phyloP scores from a whole-genome alignment of 2,329 filamentous ascomycete genomes.

The Sporothrix curviconia region DNA sequence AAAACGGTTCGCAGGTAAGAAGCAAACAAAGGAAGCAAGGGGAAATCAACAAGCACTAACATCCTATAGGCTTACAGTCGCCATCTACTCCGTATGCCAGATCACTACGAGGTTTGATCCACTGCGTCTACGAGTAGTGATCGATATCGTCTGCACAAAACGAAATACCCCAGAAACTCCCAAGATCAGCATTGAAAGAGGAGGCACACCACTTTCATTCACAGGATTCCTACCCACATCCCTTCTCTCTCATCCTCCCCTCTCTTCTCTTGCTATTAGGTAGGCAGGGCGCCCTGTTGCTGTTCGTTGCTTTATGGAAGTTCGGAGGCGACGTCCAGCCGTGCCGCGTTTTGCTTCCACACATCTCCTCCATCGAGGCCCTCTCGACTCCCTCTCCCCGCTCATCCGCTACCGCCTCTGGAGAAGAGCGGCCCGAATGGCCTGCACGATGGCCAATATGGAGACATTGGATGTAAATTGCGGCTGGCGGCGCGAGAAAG shows the following conservation, averaged over 20 bases:
- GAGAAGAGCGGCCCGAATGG: conserved; percentile 10
- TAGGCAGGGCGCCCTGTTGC: background rate
- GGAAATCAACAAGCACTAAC: background rate
- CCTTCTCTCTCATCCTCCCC: background rate
- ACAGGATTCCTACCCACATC: no score
- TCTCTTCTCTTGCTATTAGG: background rate
- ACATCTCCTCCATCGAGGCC: background rate
- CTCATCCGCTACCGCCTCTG: background rate
- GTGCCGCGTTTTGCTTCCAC: conserved; percentile 4
- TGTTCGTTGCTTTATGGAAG: background rate
- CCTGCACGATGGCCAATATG: conserved; percentile 3
- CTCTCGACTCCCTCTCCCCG: background rate
- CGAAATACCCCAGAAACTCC: background rate
- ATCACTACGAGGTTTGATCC: no score
- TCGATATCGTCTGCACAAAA: background rate
- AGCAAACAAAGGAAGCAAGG: background rate
- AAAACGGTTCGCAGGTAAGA: background rate
- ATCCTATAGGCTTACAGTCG: background rate
- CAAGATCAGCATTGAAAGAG: background rate
- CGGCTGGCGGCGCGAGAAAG: background rate
- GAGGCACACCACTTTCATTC: background rate
- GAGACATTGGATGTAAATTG: background rate
- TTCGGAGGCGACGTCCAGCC: conserved; percentile 7
- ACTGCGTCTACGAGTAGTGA: no score
- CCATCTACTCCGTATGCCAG: no score